Percentiles rank a stretch among this genome's conserved stretches.
These are phyloP conservation scores for Microsporum canis DNA, from an alignment of 2,329 filamentous ascomycete genomes.

Conservation along the genomic window DNA sequence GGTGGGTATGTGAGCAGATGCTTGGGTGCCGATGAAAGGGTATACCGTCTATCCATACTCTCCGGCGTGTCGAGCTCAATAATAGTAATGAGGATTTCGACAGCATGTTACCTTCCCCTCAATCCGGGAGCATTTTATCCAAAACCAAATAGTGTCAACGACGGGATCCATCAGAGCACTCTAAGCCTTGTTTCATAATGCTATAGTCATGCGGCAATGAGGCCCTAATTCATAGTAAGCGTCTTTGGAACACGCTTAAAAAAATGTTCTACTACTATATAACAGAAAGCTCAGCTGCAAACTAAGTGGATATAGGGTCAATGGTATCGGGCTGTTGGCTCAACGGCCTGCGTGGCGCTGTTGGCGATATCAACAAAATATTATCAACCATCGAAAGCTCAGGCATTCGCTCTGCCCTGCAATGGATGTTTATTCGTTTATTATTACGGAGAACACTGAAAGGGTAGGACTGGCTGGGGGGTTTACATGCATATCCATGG, in stretches of 20 bases:
- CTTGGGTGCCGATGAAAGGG: conserved; percentile 15
- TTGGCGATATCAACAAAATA: not conserved
- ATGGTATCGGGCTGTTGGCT: not conserved
- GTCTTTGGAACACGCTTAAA: not conserved
- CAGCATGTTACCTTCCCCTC: not conserved
- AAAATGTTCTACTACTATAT: not conserved
- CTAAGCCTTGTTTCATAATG: not conserved
- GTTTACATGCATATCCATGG: not conserved
- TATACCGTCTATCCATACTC: not conserved
- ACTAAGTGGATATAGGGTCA: not conserved
- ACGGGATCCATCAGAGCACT: not conserved
- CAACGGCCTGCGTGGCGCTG: not conserved
- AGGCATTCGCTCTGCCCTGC: not conserved
- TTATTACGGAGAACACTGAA: not conserved
- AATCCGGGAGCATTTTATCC: not conserved
- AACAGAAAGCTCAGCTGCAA: not conserved
- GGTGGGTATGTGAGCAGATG: conserved; percentile 35
- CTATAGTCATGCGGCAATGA: not conserved
- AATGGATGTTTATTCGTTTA: not conserved
- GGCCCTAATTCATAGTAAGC: not conserved
- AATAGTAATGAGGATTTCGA: not conserved
- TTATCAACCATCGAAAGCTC: not conserved
- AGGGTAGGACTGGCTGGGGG: not conserved
- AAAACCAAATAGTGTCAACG: not conserved
- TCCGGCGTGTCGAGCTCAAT: not conserved